A percentile compares a stretch with the other conserved stretches of the same genome.
phyloP scores from a whole-genome alignment of 208 protist genomes.

The Sergeia podlipaevii region DNA sequence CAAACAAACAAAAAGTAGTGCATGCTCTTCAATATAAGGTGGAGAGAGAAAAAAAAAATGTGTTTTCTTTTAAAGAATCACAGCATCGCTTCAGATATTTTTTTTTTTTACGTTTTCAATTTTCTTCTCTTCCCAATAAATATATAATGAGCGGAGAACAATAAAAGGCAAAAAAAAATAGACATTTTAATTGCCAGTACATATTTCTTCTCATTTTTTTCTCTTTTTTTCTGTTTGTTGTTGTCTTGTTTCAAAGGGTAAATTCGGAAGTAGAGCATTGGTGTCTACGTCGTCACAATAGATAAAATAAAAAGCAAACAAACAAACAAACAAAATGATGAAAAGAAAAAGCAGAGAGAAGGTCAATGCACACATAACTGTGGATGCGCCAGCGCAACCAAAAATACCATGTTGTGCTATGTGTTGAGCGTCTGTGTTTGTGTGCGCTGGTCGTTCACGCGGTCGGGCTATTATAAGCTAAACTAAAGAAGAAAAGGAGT shows the following conservation, averaged over 20 bases:
- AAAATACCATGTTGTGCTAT: too few relatives aligned
- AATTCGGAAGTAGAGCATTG: neutral
- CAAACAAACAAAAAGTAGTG: neutral
- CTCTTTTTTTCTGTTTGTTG: too few relatives aligned
- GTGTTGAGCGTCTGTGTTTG: neutral
- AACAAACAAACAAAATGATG: constrained; percentile 1
- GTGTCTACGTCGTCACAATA: neutral
- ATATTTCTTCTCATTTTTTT: too few relatives aligned
- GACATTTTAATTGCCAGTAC: neutral
- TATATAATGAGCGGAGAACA: too few relatives aligned
- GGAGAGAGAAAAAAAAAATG: constrained; percentile 8
- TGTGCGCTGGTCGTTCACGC: neutral
- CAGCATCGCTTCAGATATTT: too few relatives aligned
- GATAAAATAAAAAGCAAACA: constrained; percentile 1
- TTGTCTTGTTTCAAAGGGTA: neutral
- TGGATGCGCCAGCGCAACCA: too few relatives aligned
- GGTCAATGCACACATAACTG: too few relatives aligned
- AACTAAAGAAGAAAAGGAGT: too few relatives aligned
- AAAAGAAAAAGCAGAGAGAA: constrained; percentile 1
- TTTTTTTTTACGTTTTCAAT: too few relatives aligned
- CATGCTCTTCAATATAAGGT: neutral
- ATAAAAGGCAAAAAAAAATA: neutral
- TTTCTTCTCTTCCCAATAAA: too few relatives aligned
- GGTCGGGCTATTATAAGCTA: constrained; percentile 63
- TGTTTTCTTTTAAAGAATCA: too few relatives aligned